A percentile compares a stretch with the other conserved stretches of the same genome.
These are phyloP conservation scores for Aspergillus haitiensis DNA, from an alignment of 495 filamentous ascomycete species.

Conservation along the genomic window DNA sequence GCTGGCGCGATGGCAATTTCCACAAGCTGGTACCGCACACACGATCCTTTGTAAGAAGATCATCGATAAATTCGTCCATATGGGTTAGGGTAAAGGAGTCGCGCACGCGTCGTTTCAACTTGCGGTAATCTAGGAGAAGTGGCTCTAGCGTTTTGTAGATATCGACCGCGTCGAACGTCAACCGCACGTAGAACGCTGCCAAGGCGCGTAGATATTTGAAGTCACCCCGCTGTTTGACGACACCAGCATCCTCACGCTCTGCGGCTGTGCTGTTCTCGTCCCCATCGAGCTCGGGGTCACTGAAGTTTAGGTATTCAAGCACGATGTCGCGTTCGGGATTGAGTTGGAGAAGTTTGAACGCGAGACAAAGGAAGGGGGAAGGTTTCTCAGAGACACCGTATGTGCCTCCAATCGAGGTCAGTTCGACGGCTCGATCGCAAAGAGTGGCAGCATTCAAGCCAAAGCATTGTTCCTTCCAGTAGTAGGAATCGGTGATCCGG, in stretches of 20 bases:
- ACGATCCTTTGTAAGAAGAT: conserved; percentile 83
- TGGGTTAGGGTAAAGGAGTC: conserved; percentile 70
- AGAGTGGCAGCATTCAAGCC: conserved; percentile 88
- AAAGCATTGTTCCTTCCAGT: conserved; percentile 99
- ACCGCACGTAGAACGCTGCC: conserved; percentile 87
- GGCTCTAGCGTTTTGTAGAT: conserved; percentile 82
- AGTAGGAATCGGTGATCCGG: conserved; percentile 90
- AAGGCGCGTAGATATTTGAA: conserved; percentile 90
- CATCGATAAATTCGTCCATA: conserved; percentile 93
- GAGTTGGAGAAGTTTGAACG: conserved; percentile 91
- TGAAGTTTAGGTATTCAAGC: conserved; percentile 72
- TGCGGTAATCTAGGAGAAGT: conserved; percentile 77
- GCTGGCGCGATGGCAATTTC: conserved; percentile 79
- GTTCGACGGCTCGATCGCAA: conserved; percentile 83
- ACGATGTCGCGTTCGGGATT: conserved; percentile 76
- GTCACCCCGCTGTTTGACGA: conserved; percentile 59
- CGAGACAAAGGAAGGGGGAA: conserved; percentile 89
- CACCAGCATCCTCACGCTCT: conserved; percentile 24
- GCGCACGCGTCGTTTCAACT: conserved; percentile 71
- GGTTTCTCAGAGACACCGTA: conserved; percentile 80
- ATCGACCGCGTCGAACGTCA: conserved; percentile 80
- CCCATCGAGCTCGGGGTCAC: conserved; percentile 43
- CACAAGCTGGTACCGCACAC: conserved; percentile 90
- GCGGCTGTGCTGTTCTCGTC: conserved; percentile 22
- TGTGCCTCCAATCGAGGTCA: conserved; percentile 82